Evolutionary conservation across 2,329 filamentous ascomycete genomes (phyloP).

Genomic region (Samsoniella hepiali): DNA sequence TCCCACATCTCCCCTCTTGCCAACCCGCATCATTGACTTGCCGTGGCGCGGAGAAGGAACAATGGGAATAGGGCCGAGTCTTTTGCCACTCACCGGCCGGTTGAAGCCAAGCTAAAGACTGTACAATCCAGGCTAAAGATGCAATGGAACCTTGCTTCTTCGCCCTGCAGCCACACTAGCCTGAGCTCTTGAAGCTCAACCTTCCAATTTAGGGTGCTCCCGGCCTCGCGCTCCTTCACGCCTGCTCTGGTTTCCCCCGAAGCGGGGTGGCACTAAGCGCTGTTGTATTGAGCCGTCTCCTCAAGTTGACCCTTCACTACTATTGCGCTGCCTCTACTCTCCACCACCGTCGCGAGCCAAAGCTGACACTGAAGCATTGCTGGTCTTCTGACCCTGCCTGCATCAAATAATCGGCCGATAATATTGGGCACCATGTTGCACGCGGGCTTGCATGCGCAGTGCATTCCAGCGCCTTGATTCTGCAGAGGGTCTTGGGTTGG

Average conservation of each 20-base stretch:
- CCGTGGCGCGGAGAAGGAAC: neutral
- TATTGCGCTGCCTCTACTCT: neutral
- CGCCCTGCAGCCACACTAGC: neutral
- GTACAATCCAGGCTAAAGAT: neutral
- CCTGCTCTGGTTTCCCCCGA: neutral
- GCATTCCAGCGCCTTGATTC: neutral
- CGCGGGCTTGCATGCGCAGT: neutral
- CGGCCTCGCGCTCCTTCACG: neutral
- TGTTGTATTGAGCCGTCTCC: neutral
- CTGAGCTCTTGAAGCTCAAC: neutral
- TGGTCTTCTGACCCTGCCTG: neutral
- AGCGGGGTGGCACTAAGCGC: neutral
- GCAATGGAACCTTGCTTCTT: neutral
- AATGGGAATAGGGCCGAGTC: neutral
- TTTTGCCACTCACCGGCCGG: neutral
- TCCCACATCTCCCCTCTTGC: neutral
- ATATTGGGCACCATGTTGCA: slow-evolving; percentile 6
- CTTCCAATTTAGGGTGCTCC: neutral
- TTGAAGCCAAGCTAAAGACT: neutral
- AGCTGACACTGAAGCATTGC: neutral
- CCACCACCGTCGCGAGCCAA: neutral
- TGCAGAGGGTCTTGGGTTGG: neutral
- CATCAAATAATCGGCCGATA: neutral
- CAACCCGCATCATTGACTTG: neutral
- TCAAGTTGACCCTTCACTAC: neutral